These are phyloP conservation scores for Clitopilus passeckerianus DNA, from an alignment of 768 basidiomycete genomes.

Conservation along the genomic window DNA sequence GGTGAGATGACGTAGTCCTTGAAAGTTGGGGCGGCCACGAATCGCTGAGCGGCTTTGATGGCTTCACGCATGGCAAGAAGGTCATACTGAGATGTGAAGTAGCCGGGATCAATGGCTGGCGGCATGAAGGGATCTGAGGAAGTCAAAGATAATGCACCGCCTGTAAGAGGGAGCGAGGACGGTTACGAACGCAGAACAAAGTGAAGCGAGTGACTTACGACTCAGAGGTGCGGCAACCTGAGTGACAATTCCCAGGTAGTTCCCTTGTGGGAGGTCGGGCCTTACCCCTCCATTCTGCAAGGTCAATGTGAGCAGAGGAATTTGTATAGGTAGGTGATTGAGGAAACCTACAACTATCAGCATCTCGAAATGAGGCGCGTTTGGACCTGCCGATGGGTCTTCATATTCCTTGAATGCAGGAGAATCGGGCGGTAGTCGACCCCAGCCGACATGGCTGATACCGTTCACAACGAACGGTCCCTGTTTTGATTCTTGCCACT, in stretches of 20 bases:
- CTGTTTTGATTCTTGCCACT: neutral
- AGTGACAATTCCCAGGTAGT: slow-evolving; percentile 5
- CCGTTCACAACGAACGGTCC: neutral
- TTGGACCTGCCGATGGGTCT: slow-evolving; percentile 27
- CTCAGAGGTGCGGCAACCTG: slow-evolving; percentile 14
- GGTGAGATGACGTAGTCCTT: slow-evolving; percentile 3
- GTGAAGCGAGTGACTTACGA: slow-evolving; percentile 1
- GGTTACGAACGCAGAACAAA: neutral
- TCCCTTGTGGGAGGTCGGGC: slow-evolving; percentile 9
- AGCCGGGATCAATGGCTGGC: slow-evolving; percentile 42
- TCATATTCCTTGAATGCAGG: neutral
- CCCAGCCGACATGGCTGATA: neutral
- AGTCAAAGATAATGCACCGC: slow-evolving; percentile 17
- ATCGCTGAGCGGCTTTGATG: slow-evolving; percentile 5
- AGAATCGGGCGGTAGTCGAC: too few relatives aligned
- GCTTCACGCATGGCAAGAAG: slow-evolving; percentile 11
- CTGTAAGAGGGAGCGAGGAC: neutral
- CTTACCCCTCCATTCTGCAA: slow-evolving; percentile 3
- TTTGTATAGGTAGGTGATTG: neutral
- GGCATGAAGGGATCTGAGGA: slow-evolving; percentile 35
- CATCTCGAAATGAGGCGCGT: slow-evolving; percentile 30
- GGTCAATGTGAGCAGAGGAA: neutral
- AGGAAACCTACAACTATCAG: slow-evolving; percentile 18
- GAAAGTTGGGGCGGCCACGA: slow-evolving; percentile 5
- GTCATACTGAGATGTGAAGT: slow-evolving; percentile 18